phyloP scores from a whole-genome alignment of 768 basidiomycete species.

The Tricholoma sp. region DNA sequence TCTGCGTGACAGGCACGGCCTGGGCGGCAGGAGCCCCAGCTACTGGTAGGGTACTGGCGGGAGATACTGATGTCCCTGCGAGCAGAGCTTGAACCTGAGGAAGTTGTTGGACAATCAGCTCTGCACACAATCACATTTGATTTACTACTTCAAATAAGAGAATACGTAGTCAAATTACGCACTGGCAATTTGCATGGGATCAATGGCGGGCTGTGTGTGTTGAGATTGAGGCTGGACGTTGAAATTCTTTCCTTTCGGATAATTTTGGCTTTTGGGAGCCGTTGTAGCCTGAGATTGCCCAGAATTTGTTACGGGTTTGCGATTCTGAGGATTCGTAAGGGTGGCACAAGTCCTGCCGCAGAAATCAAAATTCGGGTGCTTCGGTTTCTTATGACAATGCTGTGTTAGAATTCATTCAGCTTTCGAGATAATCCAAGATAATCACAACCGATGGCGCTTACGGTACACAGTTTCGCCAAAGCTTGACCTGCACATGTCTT shows the following conservation, averaged over 20 bases:
- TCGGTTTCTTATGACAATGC: slow-evolving; percentile 57
- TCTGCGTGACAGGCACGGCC: slow-evolving; percentile 5
- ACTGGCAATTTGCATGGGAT: slow-evolving; percentile 38
- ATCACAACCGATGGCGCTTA: slow-evolving; percentile 18
- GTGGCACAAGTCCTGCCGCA: slow-evolving; percentile 64
- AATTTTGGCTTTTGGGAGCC: slow-evolving; percentile 8
- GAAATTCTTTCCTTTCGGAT: slow-evolving; percentile 12
- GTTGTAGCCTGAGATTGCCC: slow-evolving; percentile 4
- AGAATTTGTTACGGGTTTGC: slow-evolving; percentile 10
- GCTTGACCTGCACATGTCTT: slow-evolving; percentile 51
- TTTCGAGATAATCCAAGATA: neutral
- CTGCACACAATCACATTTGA: slow-evolving; percentile 16
- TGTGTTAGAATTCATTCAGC: slow-evolving; percentile 13
- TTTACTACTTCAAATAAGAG: neutral
- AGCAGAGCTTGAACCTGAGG: slow-evolving; percentile 41
- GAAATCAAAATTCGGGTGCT: slow-evolving; percentile 53
- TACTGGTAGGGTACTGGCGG: slow-evolving; percentile 6
- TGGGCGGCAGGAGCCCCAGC: slow-evolving; percentile 9
- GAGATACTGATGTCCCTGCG: slow-evolving; percentile 6
- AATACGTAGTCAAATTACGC: slow-evolving; percentile 12
- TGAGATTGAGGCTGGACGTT: slow-evolving; percentile 15
- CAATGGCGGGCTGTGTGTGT: slow-evolving; percentile 21
- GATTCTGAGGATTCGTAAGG: slow-evolving; percentile 31
- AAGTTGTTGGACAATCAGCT: slow-evolving; percentile 42
- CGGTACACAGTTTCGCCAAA: slow-evolving; percentile 32